phyloP scores from a whole-genome alignment of 2,329 filamentous ascomycete genomes.

The Ilyonectria sp. region DNA sequence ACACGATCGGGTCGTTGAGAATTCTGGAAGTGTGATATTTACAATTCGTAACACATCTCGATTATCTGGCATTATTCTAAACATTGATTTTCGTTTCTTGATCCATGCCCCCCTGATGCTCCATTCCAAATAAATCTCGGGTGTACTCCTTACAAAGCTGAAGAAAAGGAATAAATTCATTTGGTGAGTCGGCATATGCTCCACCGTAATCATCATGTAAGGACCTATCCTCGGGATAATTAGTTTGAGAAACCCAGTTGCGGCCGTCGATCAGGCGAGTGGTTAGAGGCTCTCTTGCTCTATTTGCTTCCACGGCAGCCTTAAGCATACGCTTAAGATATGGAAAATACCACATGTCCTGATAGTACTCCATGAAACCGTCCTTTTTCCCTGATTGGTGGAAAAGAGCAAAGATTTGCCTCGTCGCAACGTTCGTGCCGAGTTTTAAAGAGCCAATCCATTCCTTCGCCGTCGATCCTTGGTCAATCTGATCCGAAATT shows the following conservation, averaged over 20 bases:
- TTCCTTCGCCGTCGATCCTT: conserved; percentile 1
- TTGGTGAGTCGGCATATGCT: conserved; percentile 21
- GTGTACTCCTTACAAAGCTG: conserved; percentile 12
- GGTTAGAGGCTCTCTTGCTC: conserved; percentile 26
- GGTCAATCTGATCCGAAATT: conserved; percentile 2
- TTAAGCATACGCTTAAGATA: conserved; percentile 28
- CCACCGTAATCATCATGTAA: conserved; percentile 33
- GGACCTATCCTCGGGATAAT: conserved; percentile 22
- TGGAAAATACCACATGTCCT: conserved; percentile 42
- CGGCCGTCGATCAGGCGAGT: conserved; percentile 33
- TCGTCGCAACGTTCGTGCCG: conserved; percentile 43
- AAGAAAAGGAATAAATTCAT: conserved; percentile 17
- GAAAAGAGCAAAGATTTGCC: conserved; percentile 43
- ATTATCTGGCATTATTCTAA: neutral
- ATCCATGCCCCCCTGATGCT: neutral
- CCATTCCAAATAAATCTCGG: neutral
- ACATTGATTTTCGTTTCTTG: neutral
- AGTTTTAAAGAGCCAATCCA: conserved; percentile 37
- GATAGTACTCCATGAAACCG: conserved; percentile 38
- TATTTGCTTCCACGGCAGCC: conserved; percentile 9
- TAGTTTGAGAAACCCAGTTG: conserved; percentile 29
- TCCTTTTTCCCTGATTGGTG: conserved; percentile 46
- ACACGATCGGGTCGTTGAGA: neutral
- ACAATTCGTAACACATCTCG: neutral
- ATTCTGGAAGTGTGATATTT: neutral